Evolutionary conservation across 148 eudicot species (phyloP), one percentile per base, ranked within the genome.

Genomic region (Rhododendron vialii): DNA sequence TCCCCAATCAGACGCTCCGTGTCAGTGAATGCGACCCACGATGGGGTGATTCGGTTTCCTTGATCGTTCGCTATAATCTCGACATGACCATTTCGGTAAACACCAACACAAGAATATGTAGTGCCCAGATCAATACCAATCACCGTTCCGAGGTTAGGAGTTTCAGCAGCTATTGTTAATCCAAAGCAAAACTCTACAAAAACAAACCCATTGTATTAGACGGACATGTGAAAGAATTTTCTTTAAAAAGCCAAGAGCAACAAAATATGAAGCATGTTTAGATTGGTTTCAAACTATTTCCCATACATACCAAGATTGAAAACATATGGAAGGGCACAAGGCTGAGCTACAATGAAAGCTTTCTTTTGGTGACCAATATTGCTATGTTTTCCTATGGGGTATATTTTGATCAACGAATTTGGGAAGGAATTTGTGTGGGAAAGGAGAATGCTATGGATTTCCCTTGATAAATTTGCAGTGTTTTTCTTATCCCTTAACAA

Each of bases 11-110:
- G 57, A 80, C 93, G 88, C 82, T 91, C 93, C 1, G 89, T 87
- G 55, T 91, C 93, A 1, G 92, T 92, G 84, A 91, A 91, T 12
- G 93, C 91, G 10, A 91, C 93, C 91, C 91, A 91, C 7, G 93
- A 91, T n/a, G 93, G 93, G 13, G 93, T 91, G 88, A 91, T 90
- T 79, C 93, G 65, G 43, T 90, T 91, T 30, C 93, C 93, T 88
- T 91, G 93, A 57, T 90, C 91, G 38, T 89, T 91, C 10, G 89
- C 89, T 88, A 91, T 89, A 43, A 91, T 91, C 79, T 91, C 91
- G 7, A 90, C 91, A 61, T 85, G 88, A 77, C 89, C 91, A 59
- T 89, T 86, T 47, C 82, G 86, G 47, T 88, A 88, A 7, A 91
- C 91, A 43, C 89, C 93, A 28, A 92, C 93, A 89, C 91, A 91